Conservation (phyloP, 495 filamentous ascomycete species). For the Penicillium manginii region DNA sequence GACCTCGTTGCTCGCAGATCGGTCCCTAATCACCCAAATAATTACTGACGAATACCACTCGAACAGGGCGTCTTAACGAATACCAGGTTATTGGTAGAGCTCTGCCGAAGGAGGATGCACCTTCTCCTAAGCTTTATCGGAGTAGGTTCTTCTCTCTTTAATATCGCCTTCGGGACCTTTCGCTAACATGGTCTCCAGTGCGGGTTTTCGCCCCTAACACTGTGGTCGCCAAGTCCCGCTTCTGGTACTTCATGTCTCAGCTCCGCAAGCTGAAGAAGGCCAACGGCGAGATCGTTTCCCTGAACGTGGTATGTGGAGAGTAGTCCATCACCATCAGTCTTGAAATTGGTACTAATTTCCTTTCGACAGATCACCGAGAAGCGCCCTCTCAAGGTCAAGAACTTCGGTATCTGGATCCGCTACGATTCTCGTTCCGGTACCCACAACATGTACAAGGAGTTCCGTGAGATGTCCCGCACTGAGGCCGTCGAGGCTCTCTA, state of each 20-base stretch:
- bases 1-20: too few relatives aligned
- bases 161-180: background rate
- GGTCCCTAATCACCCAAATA: constrained; percentile 1
- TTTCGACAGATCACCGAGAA: constrained; percentile 86
- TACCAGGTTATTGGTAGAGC: constrained; percentile 99
- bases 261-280: constrained; percentile 99
- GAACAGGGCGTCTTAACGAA: constrained; percentile 97
- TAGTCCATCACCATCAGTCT: background rate
- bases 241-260: constrained; percentile 99
- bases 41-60: constrained; percentile 41
- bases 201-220: constrained; percentile 98
- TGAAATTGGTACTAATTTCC: constrained; percentile 22
- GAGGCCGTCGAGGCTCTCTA: constrained; percentile 96
- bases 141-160: constrained; percentile 31
- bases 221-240: constrained; percentile 97
- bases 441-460: constrained; percentile 99
- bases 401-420: constrained; percentile 99
- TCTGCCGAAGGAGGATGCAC: constrained; percentile 93
- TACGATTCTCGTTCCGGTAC: constrained; percentile 99
- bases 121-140: constrained; percentile 96
- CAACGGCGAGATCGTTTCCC: constrained; percentile 95
- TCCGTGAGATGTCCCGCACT: constrained; percentile 94
- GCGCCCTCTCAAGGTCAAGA: constrained; percentile 98
- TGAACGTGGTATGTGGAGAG: constrained; percentile 81
- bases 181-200: constrained; percentile 46